Evolutionary conservation across 306 rosid species (phyloP).

Genomic region (Cucurbita maxima): DNA sequence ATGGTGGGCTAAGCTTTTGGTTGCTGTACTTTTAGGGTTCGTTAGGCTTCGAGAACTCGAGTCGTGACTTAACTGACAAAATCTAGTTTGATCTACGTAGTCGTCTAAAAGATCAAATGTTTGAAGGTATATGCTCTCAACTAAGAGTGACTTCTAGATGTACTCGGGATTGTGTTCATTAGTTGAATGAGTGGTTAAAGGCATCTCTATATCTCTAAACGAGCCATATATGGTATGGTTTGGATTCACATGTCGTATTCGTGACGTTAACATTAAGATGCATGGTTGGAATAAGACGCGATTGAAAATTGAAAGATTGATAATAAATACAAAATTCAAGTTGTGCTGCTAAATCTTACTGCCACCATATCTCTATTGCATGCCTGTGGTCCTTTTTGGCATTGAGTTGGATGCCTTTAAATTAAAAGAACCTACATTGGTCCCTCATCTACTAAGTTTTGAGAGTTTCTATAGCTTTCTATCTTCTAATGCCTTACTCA

Average conservation of each 20-base stretch:
- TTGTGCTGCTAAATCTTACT: conserved; percentile 3
- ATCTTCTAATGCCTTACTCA: conserved; percentile 13
- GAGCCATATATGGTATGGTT: too few species aligned
- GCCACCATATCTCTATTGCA: conserved; percentile 6
- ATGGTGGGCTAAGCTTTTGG: neutral
- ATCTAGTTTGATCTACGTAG: neutral
- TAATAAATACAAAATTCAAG: conserved; percentile 2
- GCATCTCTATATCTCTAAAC: neutral
- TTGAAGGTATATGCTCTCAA: too few species aligned
- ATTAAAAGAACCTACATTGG: conserved; percentile 46
- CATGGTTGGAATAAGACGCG: neutral
- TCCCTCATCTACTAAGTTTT: conserved; percentile 48
- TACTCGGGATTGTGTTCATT: neutral
- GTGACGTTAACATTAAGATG: neutral
- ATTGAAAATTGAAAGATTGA: neutral
- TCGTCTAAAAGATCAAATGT: too few species aligned
- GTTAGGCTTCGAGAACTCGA: neutral
- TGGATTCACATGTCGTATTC: neutral
- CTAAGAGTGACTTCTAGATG: too few species aligned
- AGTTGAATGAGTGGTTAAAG: neutral
- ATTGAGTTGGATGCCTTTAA: conserved; percentile 46
- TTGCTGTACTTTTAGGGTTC: neutral
- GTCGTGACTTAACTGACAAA: neutral
- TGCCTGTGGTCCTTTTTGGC: conserved; percentile 11
- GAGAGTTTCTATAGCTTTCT: conserved; percentile 11